Conservation (phyloP, 495 filamentous ascomycete genomes). For the Tricharina praecox region DNA sequence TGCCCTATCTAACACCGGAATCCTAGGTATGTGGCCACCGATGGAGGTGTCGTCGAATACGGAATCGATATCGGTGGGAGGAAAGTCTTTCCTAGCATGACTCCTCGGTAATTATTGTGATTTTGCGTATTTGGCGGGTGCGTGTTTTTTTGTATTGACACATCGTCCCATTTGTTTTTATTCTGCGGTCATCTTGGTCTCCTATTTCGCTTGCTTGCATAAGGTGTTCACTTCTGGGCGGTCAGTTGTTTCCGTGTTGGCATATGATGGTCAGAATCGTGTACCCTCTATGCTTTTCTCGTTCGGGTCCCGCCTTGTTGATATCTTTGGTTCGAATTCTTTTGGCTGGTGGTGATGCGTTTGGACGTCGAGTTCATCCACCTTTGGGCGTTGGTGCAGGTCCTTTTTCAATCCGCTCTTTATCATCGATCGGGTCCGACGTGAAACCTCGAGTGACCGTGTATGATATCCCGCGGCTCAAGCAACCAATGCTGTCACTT, state of each 20-base stretch:
- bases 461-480: no score
- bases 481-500: no score
- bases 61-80: conserved; percentile 19
- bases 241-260: no score
- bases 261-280: no score
- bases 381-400: no score
- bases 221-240: neutral
- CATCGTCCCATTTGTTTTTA: neutral
- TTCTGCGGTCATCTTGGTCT: neutral
- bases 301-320: neutral
- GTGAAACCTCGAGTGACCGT: no score
- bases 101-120: conserved; percentile 3
- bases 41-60: conserved; percentile 25
- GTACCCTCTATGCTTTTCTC: neutral
- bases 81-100: conserved; percentile 20
- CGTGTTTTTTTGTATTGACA: neutral
- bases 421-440: no score
- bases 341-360: neutral
- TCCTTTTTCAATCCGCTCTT: no score
- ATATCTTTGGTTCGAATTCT: neutral
- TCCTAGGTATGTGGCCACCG: conserved; percentile 24
- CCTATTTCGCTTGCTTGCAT: neutral
- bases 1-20: neutral
- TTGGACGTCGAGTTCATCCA: no score
- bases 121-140: no score